Percentiles rank a stretch among this genome's conserved stretches.
phyloP scores from a whole-genome alignment of 2,329 filamentous ascomycete species.

The Teratosphaeria gauchensis region DNA sequence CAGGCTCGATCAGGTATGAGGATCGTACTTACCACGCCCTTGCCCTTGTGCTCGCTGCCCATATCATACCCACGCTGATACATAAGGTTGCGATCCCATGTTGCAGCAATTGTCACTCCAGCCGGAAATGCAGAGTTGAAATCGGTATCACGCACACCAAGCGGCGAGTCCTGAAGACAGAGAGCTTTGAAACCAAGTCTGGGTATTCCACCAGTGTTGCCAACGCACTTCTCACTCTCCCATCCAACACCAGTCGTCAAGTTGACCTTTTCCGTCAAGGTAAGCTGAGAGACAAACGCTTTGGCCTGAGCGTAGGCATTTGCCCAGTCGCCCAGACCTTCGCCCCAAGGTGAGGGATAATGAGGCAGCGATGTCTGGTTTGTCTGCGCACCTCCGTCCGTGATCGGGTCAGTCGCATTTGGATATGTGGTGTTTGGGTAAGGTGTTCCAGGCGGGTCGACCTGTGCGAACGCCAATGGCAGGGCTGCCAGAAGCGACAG shows the following conservation, averaged over 20 bases:
- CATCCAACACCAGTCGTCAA: slow-evolving; percentile 82
- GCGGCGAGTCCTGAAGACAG: slow-evolving; percentile 80
- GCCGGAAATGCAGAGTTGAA: slow-evolving; percentile 74
- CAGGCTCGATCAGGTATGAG: neutral
- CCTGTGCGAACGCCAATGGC: slow-evolving; percentile 20
- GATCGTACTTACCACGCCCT: slow-evolving; percentile 44
- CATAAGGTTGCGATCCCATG: slow-evolving; percentile 66
- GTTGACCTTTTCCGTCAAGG: slow-evolving; percentile 84
- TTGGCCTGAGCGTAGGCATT: slow-evolving; percentile 67
- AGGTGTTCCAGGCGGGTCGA: slow-evolving; percentile 13
- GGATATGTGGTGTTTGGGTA: slow-evolving; percentile 18
- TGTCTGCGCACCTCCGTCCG: slow-evolving; percentile 20
- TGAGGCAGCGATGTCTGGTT: slow-evolving; percentile 48
- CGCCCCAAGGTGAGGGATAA: slow-evolving; percentile 84
- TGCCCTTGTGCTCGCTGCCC: slow-evolving; percentile 63
- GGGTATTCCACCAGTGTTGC: slow-evolving; percentile 60
- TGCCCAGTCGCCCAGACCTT: slow-evolving; percentile 63
- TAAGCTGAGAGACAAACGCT: slow-evolving; percentile 73
- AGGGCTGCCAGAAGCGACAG: slow-evolving; percentile 20
- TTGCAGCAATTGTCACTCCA: slow-evolving; percentile 71
- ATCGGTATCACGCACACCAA: slow-evolving; percentile 69
- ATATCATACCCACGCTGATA: slow-evolving; percentile 61
- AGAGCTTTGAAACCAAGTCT: slow-evolving; percentile 60
- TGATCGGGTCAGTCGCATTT: slow-evolving; percentile 17
- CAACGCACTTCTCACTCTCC: slow-evolving; percentile 64